Percentiles rank a stretch among this genome's conserved stretches.
Conservation (phyloP, 2,329 filamentous ascomycete species). For the Anthostomella pinea region DNA sequence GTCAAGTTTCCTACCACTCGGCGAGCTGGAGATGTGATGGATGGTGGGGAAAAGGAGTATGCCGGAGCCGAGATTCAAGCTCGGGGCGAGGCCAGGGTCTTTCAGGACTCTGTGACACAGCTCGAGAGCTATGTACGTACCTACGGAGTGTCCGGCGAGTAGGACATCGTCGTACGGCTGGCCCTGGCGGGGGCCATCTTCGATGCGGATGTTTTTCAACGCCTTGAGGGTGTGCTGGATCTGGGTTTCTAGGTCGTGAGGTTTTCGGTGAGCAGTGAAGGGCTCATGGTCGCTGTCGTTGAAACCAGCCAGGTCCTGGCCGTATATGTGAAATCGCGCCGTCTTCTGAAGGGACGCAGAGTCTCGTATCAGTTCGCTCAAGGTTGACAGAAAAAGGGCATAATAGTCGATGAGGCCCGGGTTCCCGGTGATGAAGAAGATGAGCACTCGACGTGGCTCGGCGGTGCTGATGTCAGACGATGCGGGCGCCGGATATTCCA, state of each 20-base stretch:
- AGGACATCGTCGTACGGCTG: conserved; percentile 56
- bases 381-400: conserved; percentile 57
- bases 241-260: conserved; percentile 53
- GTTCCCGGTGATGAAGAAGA: conserved; percentile 76
- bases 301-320: conserved; percentile 58
- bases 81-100: conserved; percentile 31
- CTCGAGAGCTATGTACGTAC: conserved; percentile 69
- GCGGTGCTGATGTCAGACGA: conserved; percentile 3
- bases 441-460: conserved; percentile 39
- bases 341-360: conserved; percentile 24
- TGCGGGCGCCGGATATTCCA: not conserved
- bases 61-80: conserved; percentile 46
- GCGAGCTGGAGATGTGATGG: conserved; percentile 64
- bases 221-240: conserved; percentile 43
- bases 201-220: conserved; percentile 32
- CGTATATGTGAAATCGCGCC: conserved; percentile 52
- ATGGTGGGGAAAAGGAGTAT: conserved; percentile 74
- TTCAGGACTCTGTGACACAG: conserved; percentile 57
- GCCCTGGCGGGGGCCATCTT: conserved; percentile 29
- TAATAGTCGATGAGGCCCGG: conserved; percentile 76
- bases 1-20: conserved; percentile 53
- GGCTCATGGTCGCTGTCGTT: conserved; percentile 49
- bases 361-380: conserved; percentile 55
- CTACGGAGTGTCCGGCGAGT: conserved; percentile 72
- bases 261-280: conserved; percentile 40